Base-by-base conservation (phyloP, 2,329 filamentous ascomycete species). In the Fusarium sp. region DNA sequence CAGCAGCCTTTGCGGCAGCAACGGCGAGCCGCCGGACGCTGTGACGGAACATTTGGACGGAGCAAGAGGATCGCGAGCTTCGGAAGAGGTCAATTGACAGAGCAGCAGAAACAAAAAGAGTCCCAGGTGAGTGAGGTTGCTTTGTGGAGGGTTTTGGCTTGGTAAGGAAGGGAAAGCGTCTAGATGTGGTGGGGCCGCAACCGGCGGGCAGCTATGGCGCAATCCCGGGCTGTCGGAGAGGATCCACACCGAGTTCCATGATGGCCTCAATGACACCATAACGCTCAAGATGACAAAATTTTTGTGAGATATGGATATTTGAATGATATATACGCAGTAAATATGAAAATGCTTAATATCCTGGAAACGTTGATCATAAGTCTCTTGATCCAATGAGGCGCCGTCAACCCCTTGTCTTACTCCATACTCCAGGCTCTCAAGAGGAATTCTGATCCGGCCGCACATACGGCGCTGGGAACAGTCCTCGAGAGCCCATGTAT, bases 381-480 rank as follows among this genome's bases (percentile, higher is more conserved):
- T 56, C 35, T 29, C 31, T 60, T 57, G 39, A 37, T 69, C 61
- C 48, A 48, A 58, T 22, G 50, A 43, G 48, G 24, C 31, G 18
- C 31, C 45, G 35, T 20, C 18, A 6, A 31, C 48, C 48, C 48
- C 18, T n/a, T 52, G 11, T 52, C 48, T 33, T 37, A 37, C 56
- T 70, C 63, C 52, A 56, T 52, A 24, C 24, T 29, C 48, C 48
- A 52, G 24, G 45, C 54, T 52, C 50, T 59, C 35, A 75, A n/a
- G 41, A 61, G 58, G 67, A 45, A 50, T 71, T 75, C 45, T 89
- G 72, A 20, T 80, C 74, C 31, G 91, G 79, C 74, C 85, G 85
- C 29, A 95, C 93, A 86, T 96, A 96, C 9, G 90, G 89, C 8
- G 92, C 92, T 6, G 95, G 95, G 80, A 98, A 97, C 74, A 98